Percentiles rank a stretch among this genome's conserved stretches.
Evolutionary conservation across 768 basidiomycete species (phyloP).

Genomic region (Xerocomellus chrysenteron): DNA sequence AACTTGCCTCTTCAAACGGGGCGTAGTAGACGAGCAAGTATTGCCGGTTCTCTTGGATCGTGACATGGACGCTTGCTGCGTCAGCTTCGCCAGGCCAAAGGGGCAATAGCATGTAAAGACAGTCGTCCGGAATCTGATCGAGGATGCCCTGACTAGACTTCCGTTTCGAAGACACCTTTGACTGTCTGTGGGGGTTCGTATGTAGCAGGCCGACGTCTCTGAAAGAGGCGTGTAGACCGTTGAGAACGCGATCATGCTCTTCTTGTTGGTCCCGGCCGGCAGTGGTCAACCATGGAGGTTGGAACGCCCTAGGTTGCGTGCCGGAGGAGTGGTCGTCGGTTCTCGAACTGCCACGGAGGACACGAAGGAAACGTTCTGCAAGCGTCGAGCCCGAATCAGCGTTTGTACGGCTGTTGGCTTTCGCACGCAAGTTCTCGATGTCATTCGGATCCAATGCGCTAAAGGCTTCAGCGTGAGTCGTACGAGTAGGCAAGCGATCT

Average conservation of each 20-base stretch:
- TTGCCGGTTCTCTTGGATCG: constrained; percentile 50
- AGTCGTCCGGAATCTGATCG: constrained; percentile 61
- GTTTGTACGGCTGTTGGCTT: constrained; percentile 27
- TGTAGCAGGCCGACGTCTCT: constrained; percentile 78
- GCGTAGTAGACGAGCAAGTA: constrained; percentile 85
- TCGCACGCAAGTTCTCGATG: constrained; percentile 45
- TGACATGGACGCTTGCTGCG: constrained; percentile 38
- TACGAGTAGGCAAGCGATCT: constrained; percentile 40
- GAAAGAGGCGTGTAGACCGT: constrained; percentile 72
- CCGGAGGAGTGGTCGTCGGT: constrained; percentile 23
- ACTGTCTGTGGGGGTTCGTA: constrained; percentile 40
- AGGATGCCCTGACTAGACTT: constrained; percentile 44
- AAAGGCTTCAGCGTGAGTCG: constrained; percentile 64
- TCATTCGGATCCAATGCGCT: constrained; percentile 54
- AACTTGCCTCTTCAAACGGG: constrained; percentile 35
- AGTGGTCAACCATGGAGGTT: constrained; percentile 64
- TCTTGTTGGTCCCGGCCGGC: constrained; percentile 65
- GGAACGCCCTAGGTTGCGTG: constrained; percentile 35
- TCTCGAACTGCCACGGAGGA: constrained; percentile 20
- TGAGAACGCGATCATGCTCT: constrained; percentile 64
- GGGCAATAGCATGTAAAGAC: constrained; percentile 80
- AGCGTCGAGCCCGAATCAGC: constrained; percentile 18
- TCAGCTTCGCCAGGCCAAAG: constrained; percentile 82
- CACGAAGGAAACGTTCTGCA: constrained; percentile 23
- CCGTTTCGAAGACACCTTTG: constrained; percentile 18